Percentiles rank a stretch among this genome's conserved stretches.
Conservation (phyloP, 2,329 filamentous ascomycete genomes). For the Fusarium beomiforme region DNA sequence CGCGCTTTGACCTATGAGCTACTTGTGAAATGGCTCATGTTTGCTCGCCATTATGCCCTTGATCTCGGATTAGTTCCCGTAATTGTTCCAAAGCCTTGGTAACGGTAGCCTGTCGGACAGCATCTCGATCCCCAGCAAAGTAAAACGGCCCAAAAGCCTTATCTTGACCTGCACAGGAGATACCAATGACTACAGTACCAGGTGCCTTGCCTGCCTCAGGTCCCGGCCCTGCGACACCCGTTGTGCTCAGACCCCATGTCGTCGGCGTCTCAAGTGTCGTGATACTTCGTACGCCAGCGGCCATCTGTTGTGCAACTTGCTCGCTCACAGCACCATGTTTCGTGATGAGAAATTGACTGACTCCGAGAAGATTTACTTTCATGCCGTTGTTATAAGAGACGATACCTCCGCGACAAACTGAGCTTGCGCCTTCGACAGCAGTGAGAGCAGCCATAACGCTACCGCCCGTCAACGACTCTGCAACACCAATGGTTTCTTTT, state of each 20-base stretch:
- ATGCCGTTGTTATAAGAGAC: conserved; percentile 47
- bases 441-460: conserved; percentile 46
- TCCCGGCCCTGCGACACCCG: conserved; percentile 19
- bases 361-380: conserved; percentile 43
- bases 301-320: conserved; percentile 39
- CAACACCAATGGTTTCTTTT: conserved; percentile 43
- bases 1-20: accelerated
- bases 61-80: neutral
- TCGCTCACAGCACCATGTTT: conserved; percentile 21
- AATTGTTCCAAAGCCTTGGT: conserved; percentile 12
- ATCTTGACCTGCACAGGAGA: neutral
- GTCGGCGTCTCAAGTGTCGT: conserved; percentile 24
- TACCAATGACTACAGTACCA: conserved; percentile 31
- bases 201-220: conserved; percentile 26
- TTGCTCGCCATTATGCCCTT: neutral
- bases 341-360: conserved; percentile 17
- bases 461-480: conserved; percentile 48
- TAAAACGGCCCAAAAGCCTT: conserved; percentile 24
- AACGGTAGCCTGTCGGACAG: conserved; percentile 6
- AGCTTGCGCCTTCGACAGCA: conserved; percentile 44
- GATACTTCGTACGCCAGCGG: conserved; percentile 7
- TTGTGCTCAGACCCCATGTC: conserved; percentile 36
- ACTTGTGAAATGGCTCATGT: neutral
- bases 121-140: conserved; percentile 19
- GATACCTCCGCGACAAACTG: conserved; percentile 47